Conservation (phyloP, 1,284 basidiomycete genomes). For the Pseudozyma tsukubaensis region DNA sequence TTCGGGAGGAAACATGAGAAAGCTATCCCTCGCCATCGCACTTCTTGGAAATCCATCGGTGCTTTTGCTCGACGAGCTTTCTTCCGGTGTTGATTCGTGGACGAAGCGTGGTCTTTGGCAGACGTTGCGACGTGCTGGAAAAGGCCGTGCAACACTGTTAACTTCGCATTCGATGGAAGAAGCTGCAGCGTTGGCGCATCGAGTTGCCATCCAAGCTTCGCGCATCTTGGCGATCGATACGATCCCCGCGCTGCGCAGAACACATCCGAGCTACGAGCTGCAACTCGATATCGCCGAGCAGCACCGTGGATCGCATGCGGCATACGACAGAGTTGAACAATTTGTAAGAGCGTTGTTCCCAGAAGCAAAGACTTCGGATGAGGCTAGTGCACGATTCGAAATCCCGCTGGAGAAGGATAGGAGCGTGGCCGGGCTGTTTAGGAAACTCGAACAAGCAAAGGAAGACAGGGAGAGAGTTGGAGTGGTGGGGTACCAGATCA, state of each 20-base stretch:
- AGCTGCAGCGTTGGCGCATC: slow-evolving; percentile 78
- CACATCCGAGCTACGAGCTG: slow-evolving; percentile 80
- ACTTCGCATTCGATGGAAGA: slow-evolving; percentile 83
- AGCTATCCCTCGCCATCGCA: slow-evolving; percentile 80
- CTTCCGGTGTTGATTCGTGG: slow-evolving; percentile 83
- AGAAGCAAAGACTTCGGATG: slow-evolving; percentile 77
- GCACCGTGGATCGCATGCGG: slow-evolving; percentile 13
- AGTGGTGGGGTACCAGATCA: slow-evolving; percentile 29
- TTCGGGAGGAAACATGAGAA: slow-evolving; percentile 78
- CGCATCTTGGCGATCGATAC: slow-evolving; percentile 75
- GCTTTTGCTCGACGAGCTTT: slow-evolving; percentile 83
- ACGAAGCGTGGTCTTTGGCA: slow-evolving; percentile 86
- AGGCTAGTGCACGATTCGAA: slow-evolving; percentile 82
- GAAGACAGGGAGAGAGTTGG: slow-evolving; percentile 19
- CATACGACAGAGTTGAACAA: slow-evolving; percentile 74
- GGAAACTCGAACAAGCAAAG: slow-evolving; percentile 17
- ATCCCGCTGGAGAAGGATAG: slow-evolving; percentile 76
- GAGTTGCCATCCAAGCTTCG: slow-evolving; percentile 51
- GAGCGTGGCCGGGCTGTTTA: slow-evolving; percentile 74
- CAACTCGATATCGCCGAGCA: slow-evolving; percentile 76
- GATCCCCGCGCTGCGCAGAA: slow-evolving; percentile 75
- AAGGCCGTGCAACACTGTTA: slow-evolving; percentile 67
- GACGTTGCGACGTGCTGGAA: slow-evolving; percentile 76
- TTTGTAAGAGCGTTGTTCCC: slow-evolving; percentile 76
- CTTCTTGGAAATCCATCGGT: slow-evolving; percentile 83